Conservation (phyloP, 2,329 filamentous ascomycete species). For the Ascochyta rabiei region DNA sequence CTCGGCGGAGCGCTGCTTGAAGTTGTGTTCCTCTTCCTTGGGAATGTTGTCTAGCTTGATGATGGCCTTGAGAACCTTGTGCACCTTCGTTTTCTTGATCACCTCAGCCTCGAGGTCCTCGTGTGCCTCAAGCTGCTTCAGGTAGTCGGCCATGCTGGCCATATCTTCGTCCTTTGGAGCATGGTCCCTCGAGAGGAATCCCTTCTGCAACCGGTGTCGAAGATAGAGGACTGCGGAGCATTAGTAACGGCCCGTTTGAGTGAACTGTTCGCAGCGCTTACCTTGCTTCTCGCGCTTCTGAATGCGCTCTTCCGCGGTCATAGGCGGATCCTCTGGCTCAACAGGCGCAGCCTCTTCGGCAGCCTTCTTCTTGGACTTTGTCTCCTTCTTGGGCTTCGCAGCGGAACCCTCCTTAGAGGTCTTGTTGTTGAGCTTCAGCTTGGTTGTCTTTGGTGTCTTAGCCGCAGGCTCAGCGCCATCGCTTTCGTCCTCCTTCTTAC, state of each 20-base stretch:
- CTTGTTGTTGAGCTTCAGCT: slow-evolving; percentile 53
- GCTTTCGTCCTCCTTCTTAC: slow-evolving; percentile 72
- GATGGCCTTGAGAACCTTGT: slow-evolving; percentile 96
- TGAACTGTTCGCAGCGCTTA: slow-evolving; percentile 33
- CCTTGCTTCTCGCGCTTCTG: slow-evolving; percentile 65
- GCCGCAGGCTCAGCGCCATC: slow-evolving; percentile 67
- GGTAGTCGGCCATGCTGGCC: slow-evolving; percentile 75
- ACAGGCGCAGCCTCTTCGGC: slow-evolving; percentile 63
- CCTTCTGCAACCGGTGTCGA: slow-evolving; percentile 92
- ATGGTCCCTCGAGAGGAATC: slow-evolving; percentile 83
- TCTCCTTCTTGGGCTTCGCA: slow-evolving; percentile 65
- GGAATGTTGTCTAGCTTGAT: slow-evolving; percentile 80
- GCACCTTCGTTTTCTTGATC: slow-evolving; percentile 92
- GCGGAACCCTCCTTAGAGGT: slow-evolving; percentile 47
- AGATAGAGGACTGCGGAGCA: slow-evolving; percentile 77
- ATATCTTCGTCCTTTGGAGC: slow-evolving; percentile 87
- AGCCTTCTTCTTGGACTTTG: slow-evolving; percentile 59
- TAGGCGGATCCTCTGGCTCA: slow-evolving; percentile 58
- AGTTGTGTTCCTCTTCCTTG: slow-evolving; percentile 84
- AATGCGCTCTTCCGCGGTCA: slow-evolving; percentile 61
- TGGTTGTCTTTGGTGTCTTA: slow-evolving; percentile 57
- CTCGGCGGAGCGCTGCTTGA: slow-evolving; percentile 80
- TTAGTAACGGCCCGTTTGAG: slow-evolving; percentile 5
- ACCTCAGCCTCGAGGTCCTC: slow-evolving; percentile 85
- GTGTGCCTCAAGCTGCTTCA: slow-evolving; percentile 80